Base-by-base conservation (phyloP, 192 early-diverging fungal species). In the Haplosporangium gracile region DNA sequence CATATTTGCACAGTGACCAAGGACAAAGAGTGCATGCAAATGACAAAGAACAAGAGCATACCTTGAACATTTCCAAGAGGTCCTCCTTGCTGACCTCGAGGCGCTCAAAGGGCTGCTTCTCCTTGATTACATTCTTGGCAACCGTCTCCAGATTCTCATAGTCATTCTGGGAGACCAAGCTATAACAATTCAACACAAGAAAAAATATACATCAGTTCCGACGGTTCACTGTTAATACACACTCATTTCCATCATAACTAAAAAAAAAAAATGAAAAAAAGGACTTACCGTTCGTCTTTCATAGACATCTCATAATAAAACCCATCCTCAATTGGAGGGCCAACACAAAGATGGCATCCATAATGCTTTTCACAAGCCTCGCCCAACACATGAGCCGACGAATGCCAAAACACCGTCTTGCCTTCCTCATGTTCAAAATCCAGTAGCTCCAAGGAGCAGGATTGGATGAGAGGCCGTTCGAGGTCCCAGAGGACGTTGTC, bases 301-400 rank as follows among this genome's bases (percentile, higher is more conserved):
- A 96, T 93, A 15, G 91, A 94, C 95, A 99, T 98, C 81, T 99
- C 97, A 80, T 93, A 93, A 88, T 99, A 99, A 91, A 96, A 99
- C 9, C 84, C 84, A 72, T 96, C 94, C 72, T 99, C 97, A 72
- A 97, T 89, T 34, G 98, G 98, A 22, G 97, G 98, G 49, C 97
- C 98, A 76, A 98, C 92, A 88, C 98, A 99, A 75, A 99, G 93
- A 85, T 99, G 94, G 90, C 98, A 97, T 43, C 97, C 97, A 89
- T 97, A 99, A 90, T 99, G 97, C 83, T 93, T 93, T 91, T 99
- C 98, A 83, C 97, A 97, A 29, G 97, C 97, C 88, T 99, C 97
- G 60, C 98, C 98, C 43, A 99, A 90, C 81, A 99, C 95, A 89
- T 99, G 98, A 1, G 98, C 98, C 70, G 95, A 96, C 36, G 98